phyloP scores from a whole-genome alignment of 208 protist species.

The Porcisia hertigi region DNA sequence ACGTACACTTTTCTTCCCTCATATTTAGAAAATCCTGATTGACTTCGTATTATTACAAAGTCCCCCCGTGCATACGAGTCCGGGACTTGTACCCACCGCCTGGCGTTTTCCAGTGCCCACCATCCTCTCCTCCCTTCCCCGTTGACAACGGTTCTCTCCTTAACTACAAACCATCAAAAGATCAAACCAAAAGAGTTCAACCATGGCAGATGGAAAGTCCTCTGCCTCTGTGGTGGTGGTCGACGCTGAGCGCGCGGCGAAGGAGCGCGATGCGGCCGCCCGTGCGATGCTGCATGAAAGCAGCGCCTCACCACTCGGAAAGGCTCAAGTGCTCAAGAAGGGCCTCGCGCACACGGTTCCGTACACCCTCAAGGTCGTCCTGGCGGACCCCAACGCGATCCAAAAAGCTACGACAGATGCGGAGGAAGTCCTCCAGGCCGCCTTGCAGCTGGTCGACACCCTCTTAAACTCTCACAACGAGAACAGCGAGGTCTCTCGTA shows the following conservation, averaged over 20 bases:
- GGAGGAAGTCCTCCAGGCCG: conserved; percentile 36
- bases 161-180: not conserved
- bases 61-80: not conserved
- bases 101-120: not conserved
- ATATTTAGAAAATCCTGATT: not conserved
- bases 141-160: not conserved
- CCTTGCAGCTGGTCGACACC: conserved; percentile 64
- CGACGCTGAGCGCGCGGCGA: conserved; percentile 46
- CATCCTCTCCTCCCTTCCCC: not conserved
- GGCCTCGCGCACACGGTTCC: conserved; percentile 72
- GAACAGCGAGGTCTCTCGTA: conserved; percentile 58
- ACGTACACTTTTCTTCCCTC: not conserved
- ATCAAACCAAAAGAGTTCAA: not conserved
- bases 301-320: conserved; percentile 19
- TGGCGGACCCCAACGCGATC: conserved; percentile 28
- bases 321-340: conserved; percentile 41
- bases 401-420: conserved; percentile 23
- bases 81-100: not conserved
- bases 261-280: conserved; percentile 58
- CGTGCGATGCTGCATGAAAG: conserved; percentile 56
- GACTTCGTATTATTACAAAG: not conserved
- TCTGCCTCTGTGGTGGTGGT: conserved; percentile 61
- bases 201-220: conserved; percentile 57
- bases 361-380: conserved; percentile 62
- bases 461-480: conserved; percentile 68